Evolutionary conservation across 306 rosid species (phyloP).

Genomic region (Ormosia semicastrata): DNA sequence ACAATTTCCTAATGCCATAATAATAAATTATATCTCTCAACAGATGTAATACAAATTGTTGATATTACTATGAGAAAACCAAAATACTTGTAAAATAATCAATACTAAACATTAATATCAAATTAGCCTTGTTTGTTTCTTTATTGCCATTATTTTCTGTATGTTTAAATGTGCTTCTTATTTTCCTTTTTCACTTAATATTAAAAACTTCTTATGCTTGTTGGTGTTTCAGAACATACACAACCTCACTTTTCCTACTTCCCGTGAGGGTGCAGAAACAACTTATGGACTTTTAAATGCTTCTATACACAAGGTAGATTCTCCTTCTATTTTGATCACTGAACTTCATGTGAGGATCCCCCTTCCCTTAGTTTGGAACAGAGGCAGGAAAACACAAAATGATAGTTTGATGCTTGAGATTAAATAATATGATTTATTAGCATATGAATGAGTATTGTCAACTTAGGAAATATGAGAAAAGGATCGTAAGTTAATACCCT

Average conservation of each 20-base stretch:
- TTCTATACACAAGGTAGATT: conserved; percentile 71
- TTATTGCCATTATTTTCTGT: conserved; percentile 15
- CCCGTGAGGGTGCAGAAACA: conserved; percentile 40
- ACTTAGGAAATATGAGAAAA: conserved; percentile 5
- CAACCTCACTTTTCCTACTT: conserved; percentile 50
- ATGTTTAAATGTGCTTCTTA: conserved; percentile 13
- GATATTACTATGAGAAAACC: neutral
- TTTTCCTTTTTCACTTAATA: conserved; percentile 23
- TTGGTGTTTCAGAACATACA: conserved; percentile 76
- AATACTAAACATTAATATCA: neutral
- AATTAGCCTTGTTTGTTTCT: neutral
- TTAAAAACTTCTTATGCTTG: conserved; percentile 4
- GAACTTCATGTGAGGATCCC: conserved; percentile 7
- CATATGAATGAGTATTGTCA: conserved; percentile 1
- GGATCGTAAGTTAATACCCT: neutral
- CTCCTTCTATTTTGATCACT: conserved; percentile 27
- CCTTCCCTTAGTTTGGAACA: conserved; percentile 1
- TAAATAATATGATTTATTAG: conserved; percentile 11
- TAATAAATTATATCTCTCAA: neutral
- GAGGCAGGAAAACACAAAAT: conserved; percentile 4
- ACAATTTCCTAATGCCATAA: conserved; percentile 10
- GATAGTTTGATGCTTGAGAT: conserved; percentile 27
- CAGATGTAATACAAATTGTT: neutral
- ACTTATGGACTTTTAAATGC: conserved; percentile 56
- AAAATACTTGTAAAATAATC: neutral